Base-by-base conservation (phyloP, 306 rosid species). In the Malus sieversii region DNA sequence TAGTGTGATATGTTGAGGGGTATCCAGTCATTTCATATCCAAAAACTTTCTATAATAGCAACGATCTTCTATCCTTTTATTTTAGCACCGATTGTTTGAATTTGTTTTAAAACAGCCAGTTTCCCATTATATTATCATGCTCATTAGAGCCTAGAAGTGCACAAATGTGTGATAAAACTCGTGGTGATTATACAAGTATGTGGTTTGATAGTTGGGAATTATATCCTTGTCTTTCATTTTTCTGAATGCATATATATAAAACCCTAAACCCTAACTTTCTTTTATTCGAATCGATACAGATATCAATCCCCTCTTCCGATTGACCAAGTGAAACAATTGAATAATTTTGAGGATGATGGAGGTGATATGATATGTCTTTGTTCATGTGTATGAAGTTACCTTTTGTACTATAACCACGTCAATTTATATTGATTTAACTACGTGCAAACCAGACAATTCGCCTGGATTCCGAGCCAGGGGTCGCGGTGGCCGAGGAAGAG, bases 271-370 rank as follows among this genome's bases (percentile, higher is more conserved):
- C 42, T 38, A 38, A 1, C 7, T 38, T 68, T 51, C 60, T 8
- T 61, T 63, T 82, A 7, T 65, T 55, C 33, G 19, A 44, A 52
- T 68, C 20, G 33, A 45, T 82, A 74, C 83, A 93, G 98, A 75
- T 89, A 93, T 65, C 98, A 93, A 76, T 76, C 89, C 63, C 98
- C 98, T 70, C 87, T 91, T 72, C 92, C 96, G 3, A 88, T 61
- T 51, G 97, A 93, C 79, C 93, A 89, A 87, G 97, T 91, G 77
- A 93, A 85, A 85, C 98, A 91, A 23, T 83, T 85, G 69, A 91
- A 85, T 79, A 93, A 86, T 76, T 86, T 88, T 48, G 93, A 87
- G 55, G 93, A 91, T 75, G 92, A 89, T 60, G 92, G 93, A 86
- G 98, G 98, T 89, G 77, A 85, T 23, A 23, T 25, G 42, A 77